phyloP scores from a whole-genome alignment of 2,329 filamentous ascomycete genomes.

The Curvularia lunata region DNA sequence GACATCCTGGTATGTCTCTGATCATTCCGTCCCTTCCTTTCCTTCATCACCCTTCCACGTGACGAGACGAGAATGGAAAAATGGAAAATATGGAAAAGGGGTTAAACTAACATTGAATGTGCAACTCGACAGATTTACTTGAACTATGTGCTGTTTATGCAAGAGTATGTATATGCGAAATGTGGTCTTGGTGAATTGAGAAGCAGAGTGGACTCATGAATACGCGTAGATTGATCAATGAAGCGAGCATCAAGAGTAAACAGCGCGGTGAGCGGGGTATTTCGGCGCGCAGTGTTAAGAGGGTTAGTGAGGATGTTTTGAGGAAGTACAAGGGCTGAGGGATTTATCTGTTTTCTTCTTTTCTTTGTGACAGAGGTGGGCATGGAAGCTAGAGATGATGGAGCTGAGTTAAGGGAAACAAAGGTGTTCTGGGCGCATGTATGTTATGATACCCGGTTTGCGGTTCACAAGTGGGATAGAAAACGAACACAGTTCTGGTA shows the following conservation, averaged over 20 bases:
- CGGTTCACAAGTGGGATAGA: neutral
- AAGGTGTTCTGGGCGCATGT: slow-evolving; percentile 1
- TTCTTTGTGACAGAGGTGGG: neutral
- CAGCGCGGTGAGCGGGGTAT: slow-evolving; percentile 74
- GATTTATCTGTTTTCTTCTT: neutral
- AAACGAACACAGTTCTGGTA: neutral
- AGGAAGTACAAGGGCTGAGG: slow-evolving; percentile 47
- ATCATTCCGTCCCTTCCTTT: too few species aligned
- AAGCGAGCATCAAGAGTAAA: slow-evolving; percentile 78
- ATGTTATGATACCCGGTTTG: slow-evolving; percentile 2
- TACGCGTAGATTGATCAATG: slow-evolving; percentile 72
- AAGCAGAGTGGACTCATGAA: neutral
- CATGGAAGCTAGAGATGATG: neutral
- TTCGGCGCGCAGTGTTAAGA: slow-evolving; percentile 77
- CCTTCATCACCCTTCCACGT: neutral
- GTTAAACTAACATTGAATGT: neutral
- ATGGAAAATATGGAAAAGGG: neutral
- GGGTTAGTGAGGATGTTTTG: slow-evolving; percentile 68
- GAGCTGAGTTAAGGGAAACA: neutral
- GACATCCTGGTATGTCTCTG: slow-evolving; percentile 75
- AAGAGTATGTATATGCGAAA: slow-evolving; percentile 57
- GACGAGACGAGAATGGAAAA: neutral
- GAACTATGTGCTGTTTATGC: slow-evolving; percentile 82
- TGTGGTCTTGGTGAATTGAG: neutral
- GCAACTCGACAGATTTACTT: slow-evolving; percentile 73